A percentile compares a stretch with the other conserved stretches of the same genome.
phyloP scores from a whole-genome alignment of 495 filamentous ascomycete genomes.

The Chaetomium fimeti region DNA sequence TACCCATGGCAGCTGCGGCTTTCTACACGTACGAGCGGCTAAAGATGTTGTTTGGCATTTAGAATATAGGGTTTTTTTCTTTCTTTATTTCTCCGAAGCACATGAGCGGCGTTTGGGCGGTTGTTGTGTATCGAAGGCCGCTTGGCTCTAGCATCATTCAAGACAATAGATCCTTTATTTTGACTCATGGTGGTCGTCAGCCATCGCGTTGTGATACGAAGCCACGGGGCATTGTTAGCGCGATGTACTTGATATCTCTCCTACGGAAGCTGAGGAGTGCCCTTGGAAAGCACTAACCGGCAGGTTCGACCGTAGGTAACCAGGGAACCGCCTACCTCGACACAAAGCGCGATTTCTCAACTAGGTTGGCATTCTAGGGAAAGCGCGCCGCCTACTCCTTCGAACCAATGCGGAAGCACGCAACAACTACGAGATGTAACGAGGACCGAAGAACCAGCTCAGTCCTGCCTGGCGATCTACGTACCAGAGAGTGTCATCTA shows the following conservation, averaged over 20 bases:
- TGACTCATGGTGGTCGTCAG: background rate
- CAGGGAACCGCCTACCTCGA: background rate
- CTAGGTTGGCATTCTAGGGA: background rate
- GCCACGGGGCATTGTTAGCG: background rate
- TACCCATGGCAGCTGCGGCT: slow-evolving; percentile 84
- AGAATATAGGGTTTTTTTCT: slow-evolving; percentile 32
- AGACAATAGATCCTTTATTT: slow-evolving; percentile 1
- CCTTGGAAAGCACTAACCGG: background rate
- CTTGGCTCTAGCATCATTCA: background rate
- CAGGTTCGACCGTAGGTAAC: no score
- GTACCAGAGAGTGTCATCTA: background rate
- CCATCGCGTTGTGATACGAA: background rate
- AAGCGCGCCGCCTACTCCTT: background rate
- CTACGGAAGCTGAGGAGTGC: background rate
- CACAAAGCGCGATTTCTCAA: background rate
- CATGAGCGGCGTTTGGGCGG: slow-evolving; percentile 23
- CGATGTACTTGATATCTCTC: no score
- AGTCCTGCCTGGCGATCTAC: background rate
- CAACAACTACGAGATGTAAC: background rate
- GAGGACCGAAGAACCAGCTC: background rate
- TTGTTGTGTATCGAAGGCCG: background rate
- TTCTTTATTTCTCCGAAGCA: slow-evolving; percentile 16
- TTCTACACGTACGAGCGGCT: slow-evolving; percentile 76
- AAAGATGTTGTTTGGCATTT: slow-evolving; percentile 73
- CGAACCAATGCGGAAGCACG: background rate